Conservation (phyloP, 1,284 basidiomycete genomes). For the Hemileia vastatrix region DNA sequence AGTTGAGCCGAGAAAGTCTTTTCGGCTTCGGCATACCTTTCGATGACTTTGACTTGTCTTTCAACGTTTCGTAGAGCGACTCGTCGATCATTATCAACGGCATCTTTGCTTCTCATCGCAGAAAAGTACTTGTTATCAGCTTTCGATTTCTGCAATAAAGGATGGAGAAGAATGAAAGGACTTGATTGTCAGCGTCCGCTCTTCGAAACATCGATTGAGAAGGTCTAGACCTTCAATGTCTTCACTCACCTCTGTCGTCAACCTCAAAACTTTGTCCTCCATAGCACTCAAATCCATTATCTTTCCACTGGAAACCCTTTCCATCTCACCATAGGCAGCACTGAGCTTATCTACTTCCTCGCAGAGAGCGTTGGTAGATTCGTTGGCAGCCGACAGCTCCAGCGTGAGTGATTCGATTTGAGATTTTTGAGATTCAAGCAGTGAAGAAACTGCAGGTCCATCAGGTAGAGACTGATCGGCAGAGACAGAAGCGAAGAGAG, state of each 20-base stretch:
- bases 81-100: conserved; percentile 65
- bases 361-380: conserved; percentile 66
- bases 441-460: background rate
- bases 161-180: no score
- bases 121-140: conserved; percentile 89
- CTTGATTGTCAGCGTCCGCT: background rate
- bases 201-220: background rate
- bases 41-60: conserved; percentile 67
- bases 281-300: conserved; percentile 64
- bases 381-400: conserved; percentile 34
- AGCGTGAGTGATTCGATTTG: conserved; percentile 28
- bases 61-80: conserved; percentile 58
- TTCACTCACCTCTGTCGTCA: conserved; percentile 41
- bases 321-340: conserved; percentile 73
- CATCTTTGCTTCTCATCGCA: conserved; percentile 79
- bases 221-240: background rate
- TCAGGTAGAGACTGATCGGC: background rate
- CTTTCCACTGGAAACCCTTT: conserved; percentile 70
- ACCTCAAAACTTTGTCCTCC: conserved; percentile 60
- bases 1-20: no score
- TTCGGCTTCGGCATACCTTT: conserved; percentile 60
- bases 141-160: conserved; percentile 62
- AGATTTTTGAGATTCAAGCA: conserved; percentile 2
- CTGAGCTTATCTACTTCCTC: conserved; percentile 77
- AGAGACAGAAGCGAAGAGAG: conserved; percentile 3